Base-by-base conservation (phyloP, 2,329 filamentous ascomycete genomes). In the Aspergillus puulaauensis region DNA sequence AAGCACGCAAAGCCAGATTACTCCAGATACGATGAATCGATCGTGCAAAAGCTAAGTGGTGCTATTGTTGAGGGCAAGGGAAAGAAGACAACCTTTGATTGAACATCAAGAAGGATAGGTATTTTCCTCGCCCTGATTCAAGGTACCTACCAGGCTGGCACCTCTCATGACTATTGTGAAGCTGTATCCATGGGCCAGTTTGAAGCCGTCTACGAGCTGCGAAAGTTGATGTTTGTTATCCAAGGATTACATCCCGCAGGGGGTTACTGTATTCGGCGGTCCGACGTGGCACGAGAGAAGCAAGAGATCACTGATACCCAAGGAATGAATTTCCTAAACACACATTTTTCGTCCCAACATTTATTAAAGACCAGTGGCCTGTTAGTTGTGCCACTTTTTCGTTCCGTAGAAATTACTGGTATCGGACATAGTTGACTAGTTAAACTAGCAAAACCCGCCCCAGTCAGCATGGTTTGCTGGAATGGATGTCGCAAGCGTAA, bases 51-150 rank as follows among this genome's bases (percentile, higher is more conserved):
- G 68, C 83, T 92, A 64, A 93, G 88, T 44, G 91, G 90, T 58
- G 88, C 87, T 7, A 91, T 95, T 71, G 90, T 95, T 21, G 86
- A 90, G 74, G 82, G 84, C 7, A 83, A 88, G 62, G 93, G 93
- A 56, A 91, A 87, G 76, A 96, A 95, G 80, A 86, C 85, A 57
- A 90, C 86, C 0, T 96, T 96, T 76, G 90, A 93, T 68, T 89
- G 62, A 69, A 56, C 19, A 21, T 44, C 24, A n/a, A 27, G 54
- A 24, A 39, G 45, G 41, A 47, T 23, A 52, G 19, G n/a, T 8
- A 31, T 27, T 21, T 35, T 35, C 35, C 17, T 35, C 17, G 27
- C n/a, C 45, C 14, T 46, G 11, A 33, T 35, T 48, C 8, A 8
- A 19, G 17, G 14, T 8, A 48, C 17, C 15, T 21, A 48, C 11